Conservation (phyloP, 129 eudicot species). For the Flaveria linearis region DNA sequence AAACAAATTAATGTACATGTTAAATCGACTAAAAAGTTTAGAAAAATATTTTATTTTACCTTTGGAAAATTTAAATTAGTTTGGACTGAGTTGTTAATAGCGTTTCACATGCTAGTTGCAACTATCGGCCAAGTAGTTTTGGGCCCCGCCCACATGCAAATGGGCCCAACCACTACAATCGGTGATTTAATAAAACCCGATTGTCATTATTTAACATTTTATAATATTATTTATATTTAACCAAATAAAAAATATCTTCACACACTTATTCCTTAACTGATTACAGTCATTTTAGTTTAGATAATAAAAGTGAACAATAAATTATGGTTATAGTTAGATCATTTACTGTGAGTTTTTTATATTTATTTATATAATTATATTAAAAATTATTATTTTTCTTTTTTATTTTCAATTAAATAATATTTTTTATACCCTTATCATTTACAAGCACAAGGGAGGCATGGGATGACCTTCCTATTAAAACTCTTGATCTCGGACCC, state of each 20-base stretch:
- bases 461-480: no score
- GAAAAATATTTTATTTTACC: neutral
- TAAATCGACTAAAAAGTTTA: no score
- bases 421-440: no score
- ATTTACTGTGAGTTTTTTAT: no score
- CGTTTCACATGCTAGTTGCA: constrained; percentile 18
- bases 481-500: no score
- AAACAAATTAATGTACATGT: no score
- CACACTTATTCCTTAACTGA: constrained; percentile 6
- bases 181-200: constrained; percentile 30
- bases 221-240: neutral
- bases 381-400: no score
- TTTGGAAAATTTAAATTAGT: constrained; percentile 15
- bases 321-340: neutral
- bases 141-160: constrained; percentile 40
- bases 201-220: constrained; percentile 23
- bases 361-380: no score
- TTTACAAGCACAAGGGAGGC: no score
- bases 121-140: constrained; percentile 30
- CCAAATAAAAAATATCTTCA: constrained; percentile 23
- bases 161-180: constrained; percentile 22
- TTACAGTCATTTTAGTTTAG: neutral
- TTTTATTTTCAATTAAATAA: no score
- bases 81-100: constrained; percentile 22
- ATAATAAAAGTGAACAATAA: neutral